Conservation (phyloP, 768 basidiomycete species). For the Favolaschia claudopus region DNA sequence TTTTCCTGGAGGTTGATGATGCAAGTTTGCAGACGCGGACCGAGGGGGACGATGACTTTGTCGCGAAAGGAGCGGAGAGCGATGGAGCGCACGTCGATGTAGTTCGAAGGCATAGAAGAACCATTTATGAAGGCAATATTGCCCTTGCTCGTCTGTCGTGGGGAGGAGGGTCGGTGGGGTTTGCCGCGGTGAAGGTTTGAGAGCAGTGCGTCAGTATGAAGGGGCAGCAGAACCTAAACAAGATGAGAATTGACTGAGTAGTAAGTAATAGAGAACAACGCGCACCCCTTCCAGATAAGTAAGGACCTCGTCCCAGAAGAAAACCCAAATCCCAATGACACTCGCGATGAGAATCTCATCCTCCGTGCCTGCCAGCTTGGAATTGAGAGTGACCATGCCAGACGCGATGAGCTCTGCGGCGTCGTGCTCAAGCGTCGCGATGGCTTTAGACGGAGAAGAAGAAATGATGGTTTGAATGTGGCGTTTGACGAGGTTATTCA, state of each 20-base stretch:
- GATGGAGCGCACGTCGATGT: conserved; percentile 84
- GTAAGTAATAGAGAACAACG: conserved; percentile 20
- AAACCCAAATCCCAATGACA: conserved; percentile 89
- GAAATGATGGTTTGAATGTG: conserved; percentile 81
- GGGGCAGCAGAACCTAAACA: conserved; percentile 42
- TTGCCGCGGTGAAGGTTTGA: conserved; percentile 74
- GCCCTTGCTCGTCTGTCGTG: conserved; percentile 57
- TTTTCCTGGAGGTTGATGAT: conserved; percentile 62
- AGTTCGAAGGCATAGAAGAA: conserved; percentile 46
- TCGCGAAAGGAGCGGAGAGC: conserved; percentile 84
- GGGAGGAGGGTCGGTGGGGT: conserved; percentile 58
- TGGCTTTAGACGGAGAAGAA: conserved; percentile 74
- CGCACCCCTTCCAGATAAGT: conserved; percentile 88
- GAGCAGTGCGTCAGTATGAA: conserved; percentile 57
- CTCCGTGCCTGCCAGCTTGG: conserved; percentile 78
- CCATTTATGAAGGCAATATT: conserved; percentile 45
- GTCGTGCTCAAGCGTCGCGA: conserved; percentile 78
- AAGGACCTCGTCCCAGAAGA: conserved; percentile 91
- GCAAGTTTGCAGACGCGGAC: conserved; percentile 59
- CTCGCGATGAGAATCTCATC: conserved; percentile 80
- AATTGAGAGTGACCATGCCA: conserved; percentile 93
- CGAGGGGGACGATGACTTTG: conserved; percentile 75
- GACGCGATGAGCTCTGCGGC: conserved; percentile 82
- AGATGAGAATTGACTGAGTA: too few relatives aligned
- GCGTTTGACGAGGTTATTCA: conserved; percentile 81